Base-by-base conservation (phyloP, 1,284 basidiomycete genomes). In the Pseudozyma sp. region DNA sequence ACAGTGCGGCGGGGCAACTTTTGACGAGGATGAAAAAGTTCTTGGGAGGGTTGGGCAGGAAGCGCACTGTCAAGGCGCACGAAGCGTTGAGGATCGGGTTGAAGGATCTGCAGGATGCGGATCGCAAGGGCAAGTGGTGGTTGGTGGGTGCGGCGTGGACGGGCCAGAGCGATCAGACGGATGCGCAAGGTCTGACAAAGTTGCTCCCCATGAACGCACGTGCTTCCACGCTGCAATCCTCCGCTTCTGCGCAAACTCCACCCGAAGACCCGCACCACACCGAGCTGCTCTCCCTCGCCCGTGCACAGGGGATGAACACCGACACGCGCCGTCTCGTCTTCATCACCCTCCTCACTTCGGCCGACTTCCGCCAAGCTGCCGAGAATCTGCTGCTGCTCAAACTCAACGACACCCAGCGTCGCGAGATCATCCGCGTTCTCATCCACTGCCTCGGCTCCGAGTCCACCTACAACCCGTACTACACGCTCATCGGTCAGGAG, bases 261-360 rank as follows among this genome's bases (percentile, higher is more conserved):
- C 54, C 87, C 51, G 74, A 87, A 89, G 55, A 91, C 7, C 48
- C 94, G 89, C 51, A 66, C 14, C 63, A 70, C 17, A 33, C 57
- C 1, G 86, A 87, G 11, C 86, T 99, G 35, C 78, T 92, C 35
- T 91, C 90, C 70, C 87, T 98, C 13, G 96, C 96, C 0, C 88
- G 90, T 70, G 91, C 91, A 81, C 97, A 99, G 82, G 97, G 97
- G 24, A 99, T 99, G 96, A 99, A 99, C 83, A 98, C 96, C 0
- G 95, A 97, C 73, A 91, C 97, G 34, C 89, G 96, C 37, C 88
- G 94, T 58, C 91, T 90, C 63, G 91, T 98, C 51, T 99, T 99
- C 80, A 89, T 95, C 33, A 91, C 94, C 14, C 87, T 99, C 35
- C 94, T 99, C 91, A 56, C 65, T 7, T 54, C 78, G 94, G 93